phyloP scores from a whole-genome alignment of 768 basidiomycete species.

The Tubosaeta sp. region DNA sequence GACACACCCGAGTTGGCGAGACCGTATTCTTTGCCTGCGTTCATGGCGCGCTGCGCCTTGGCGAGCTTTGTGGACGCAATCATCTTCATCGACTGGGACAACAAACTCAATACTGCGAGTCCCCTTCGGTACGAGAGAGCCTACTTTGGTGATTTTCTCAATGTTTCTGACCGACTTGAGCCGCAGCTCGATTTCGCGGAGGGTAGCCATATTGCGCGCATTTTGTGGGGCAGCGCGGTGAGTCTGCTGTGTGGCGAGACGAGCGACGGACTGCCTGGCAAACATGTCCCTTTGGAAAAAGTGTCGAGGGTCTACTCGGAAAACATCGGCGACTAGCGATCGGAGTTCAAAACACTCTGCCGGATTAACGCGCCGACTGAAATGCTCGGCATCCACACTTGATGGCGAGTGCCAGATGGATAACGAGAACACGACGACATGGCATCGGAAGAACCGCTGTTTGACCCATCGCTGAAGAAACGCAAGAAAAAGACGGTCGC shows the following conservation, averaged over 20 bases:
- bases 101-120: slow-evolving; percentile 3
- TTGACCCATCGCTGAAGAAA: slow-evolving; percentile 82
- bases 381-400: slow-evolving; percentile 24
- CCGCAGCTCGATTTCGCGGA: slow-evolving; percentile 95
- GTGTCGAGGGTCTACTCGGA: slow-evolving; percentile 14
- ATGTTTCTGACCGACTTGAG: slow-evolving; percentile 96
- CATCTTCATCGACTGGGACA: slow-evolving; percentile 90
- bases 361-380: slow-evolving; percentile 21
- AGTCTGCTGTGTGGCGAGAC: slow-evolving; percentile 38
- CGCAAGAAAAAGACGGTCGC: slow-evolving; percentile 85
- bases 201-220: slow-evolving; percentile 92
- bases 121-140: slow-evolving; percentile 13
- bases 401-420: slow-evolving; percentile 9
- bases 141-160: slow-evolving; percentile 98
- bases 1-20: slow-evolving; percentile 77
- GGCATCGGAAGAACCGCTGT: slow-evolving; percentile 71
- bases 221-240: slow-evolving; percentile 36
- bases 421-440: slow-evolving; percentile 31
- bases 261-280: slow-evolving; percentile 45
- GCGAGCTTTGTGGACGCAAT: slow-evolving; percentile 96
- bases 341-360: slow-evolving; percentile 21
- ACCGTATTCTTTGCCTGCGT: slow-evolving; percentile 88
- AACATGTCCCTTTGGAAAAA: slow-evolving; percentile 37
- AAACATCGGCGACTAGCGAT: slow-evolving; percentile 38
- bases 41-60: slow-evolving; percentile 94